phyloP scores from a whole-genome alignment of 805 yeast genomes.

The Yamadazyma laniorum region DNA sequence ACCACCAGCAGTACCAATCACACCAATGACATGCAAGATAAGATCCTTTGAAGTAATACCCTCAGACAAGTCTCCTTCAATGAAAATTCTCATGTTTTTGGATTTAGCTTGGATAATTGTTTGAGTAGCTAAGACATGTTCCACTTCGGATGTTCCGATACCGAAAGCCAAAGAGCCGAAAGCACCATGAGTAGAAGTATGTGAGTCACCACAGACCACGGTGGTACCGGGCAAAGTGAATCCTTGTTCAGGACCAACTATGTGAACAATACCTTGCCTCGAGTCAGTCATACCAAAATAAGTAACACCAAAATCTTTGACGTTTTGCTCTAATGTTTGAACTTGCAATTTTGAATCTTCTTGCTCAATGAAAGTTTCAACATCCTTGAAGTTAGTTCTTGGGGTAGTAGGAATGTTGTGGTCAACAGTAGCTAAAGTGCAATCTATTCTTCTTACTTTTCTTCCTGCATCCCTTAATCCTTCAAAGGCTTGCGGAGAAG shows the following conservation, averaged over 20 bases:
- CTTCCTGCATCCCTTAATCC: constrained; percentile 88
- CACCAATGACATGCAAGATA: constrained; percentile 90
- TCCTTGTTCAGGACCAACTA: constrained; percentile 99
- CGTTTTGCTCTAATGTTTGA: constrained; percentile 88
- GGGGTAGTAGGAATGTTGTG: constrained; percentile 96
- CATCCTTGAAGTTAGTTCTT: constrained; percentile 71
- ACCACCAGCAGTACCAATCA: constrained; percentile 99
- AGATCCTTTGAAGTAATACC: constrained; percentile 97
- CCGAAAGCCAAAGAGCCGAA: constrained; percentile 98
- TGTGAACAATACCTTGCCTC: constrained; percentile 98
- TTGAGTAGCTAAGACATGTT: constrained; percentile 97
- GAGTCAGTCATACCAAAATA: constrained; percentile 93
- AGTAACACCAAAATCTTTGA: constrained; percentile 82
- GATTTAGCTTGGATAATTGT: constrained; percentile 92
- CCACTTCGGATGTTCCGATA: constrained; percentile 98
- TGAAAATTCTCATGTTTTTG: constrained; percentile 88
- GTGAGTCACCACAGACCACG: constrained; percentile 98
- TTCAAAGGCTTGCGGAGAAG: constrained; percentile 99
- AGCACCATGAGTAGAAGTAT: constrained; percentile 98
- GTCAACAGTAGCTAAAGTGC: constrained; percentile 93
- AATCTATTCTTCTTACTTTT: constrained; percentile 84
- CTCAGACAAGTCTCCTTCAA: constrained; percentile 77
- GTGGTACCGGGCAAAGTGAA: constrained; percentile 98
- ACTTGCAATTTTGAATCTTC: constrained; percentile 92
- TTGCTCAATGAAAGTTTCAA: constrained; percentile 80